A percentile compares a stretch with the other conserved stretches of the same genome.
Evolutionary conservation across 352 stramenopile genomes (phyloP).

Genomic region (Paralagenidium karlingii): DNA sequence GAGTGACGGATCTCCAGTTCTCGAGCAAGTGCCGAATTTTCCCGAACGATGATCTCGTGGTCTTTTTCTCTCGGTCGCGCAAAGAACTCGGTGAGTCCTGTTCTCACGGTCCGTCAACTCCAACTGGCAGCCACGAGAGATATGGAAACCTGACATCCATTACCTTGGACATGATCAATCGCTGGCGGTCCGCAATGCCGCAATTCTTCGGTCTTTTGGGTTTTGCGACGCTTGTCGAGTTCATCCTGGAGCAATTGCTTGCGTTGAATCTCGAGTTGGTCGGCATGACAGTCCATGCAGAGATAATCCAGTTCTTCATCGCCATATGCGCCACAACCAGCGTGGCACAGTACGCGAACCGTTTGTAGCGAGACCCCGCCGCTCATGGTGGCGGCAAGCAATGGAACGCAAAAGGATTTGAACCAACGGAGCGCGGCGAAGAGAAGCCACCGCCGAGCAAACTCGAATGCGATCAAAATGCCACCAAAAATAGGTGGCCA

Average conservation of each 20-base stretch:
- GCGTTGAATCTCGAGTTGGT: constrained; percentile 26
- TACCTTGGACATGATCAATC: constrained; percentile 42
- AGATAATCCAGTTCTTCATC: constrained; percentile 44
- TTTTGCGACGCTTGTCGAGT: constrained; percentile 8
- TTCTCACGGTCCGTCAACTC: too few species aligned
- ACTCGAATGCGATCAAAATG: too few species aligned
- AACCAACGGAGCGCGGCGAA: too few species aligned
- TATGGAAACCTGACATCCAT: not conserved
- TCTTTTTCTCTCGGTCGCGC: constrained; percentile 23
- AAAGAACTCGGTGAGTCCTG: constrained; percentile 37
- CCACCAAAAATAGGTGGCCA: too few species aligned
- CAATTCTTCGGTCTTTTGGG: not conserved
- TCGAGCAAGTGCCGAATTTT: constrained; percentile 45
- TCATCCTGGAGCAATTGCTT: constrained; percentile 27
- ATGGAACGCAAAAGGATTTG: too few species aligned
- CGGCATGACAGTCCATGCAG: constrained; percentile 52
- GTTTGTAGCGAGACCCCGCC: too few species aligned
- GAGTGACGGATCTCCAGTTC: constrained; percentile 40
- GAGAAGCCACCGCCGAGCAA: too few species aligned
- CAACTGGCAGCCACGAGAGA: too few species aligned
- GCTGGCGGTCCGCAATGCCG: constrained; percentile 19
- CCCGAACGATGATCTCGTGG: constrained; percentile 16
- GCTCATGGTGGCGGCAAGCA: too few species aligned
- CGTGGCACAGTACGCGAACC: constrained; percentile 28
- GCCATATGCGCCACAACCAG: constrained; percentile 40